Evolutionary conservation across 495 filamentous ascomycete species (phyloP), one percentile per base, ranked within the genome.

Genomic region (Podospora anserina): DNA sequence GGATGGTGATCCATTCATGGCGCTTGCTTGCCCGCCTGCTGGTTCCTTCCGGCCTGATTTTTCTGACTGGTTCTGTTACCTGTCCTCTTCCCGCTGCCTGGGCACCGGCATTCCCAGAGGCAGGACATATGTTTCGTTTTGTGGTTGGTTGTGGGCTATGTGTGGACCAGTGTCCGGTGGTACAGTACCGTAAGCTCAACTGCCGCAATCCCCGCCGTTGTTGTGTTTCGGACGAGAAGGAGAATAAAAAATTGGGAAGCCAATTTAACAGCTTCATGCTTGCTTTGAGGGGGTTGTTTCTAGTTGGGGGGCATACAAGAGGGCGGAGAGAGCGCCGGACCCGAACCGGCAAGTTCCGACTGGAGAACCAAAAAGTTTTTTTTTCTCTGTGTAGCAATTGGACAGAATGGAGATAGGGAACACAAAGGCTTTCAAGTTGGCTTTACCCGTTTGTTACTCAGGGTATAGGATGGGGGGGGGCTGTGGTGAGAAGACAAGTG

Each of bases 201-300:
- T 58, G n/a, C n/a, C 55, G 23, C n/a, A 58, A 58, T 15, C 55
- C n/a, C 23, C 55, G 55, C 18, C 23, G 55, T 9, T 20, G n/a
- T 4, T 26, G n/a, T 58, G 55, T 58, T 58, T 19, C 55, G 55
- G 55, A 58, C 55, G 55, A 58, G 23, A 58, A 58, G 55, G 55
- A 26, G n/a, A 58, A 58, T 19, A 19, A 58, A 58, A 49, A 18
- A 16, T 5, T 58, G 55, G n/a, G 19, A 56, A 5, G 16, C 3
- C 55, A 58, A 58, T 58, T 20, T 58, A 58, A 58, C 55, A 58
- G 23, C 5, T 58, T 26, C n/a, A 58, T 58, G 55, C 55, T 58
- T 19, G 55, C 55, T 19, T n/a, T 20, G 55, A 23, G n/a, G 16
- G 16, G 54, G 1, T 1, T 20, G 55, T 58, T 58, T 58, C 19